These are phyloP conservation scores for Colletotrichum endophyticum DNA, from an alignment of 2,329 filamentous ascomycete species.

Conservation along the genomic window DNA sequence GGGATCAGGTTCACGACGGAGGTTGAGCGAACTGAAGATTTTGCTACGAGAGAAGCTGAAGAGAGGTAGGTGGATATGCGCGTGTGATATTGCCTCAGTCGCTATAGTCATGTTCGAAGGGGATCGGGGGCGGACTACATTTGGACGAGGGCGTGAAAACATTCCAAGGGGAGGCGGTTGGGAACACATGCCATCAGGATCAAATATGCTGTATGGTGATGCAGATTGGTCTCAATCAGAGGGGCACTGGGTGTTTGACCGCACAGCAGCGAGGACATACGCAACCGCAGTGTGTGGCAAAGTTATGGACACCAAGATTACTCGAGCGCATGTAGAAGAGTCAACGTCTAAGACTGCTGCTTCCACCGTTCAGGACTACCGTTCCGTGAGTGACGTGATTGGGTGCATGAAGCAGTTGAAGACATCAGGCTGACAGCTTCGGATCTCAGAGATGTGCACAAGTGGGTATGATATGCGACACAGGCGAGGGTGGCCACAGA, in stretches of 20 bases:
- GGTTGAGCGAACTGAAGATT: neutral
- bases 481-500: neutral
- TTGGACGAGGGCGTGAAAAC: neutral
- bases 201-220: neutral
- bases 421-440: neutral
- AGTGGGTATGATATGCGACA: neutral
- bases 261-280: neutral
- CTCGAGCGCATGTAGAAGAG: neutral
- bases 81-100: neutral
- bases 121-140: neutral
- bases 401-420: neutral
- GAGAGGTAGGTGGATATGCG: neutral
- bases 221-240: neutral
- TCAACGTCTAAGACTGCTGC: neutral
- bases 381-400: neutral
- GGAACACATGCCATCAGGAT: neutral
- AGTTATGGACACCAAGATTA: neutral
- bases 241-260: neutral
- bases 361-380: neutral
- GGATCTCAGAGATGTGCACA: neutral
- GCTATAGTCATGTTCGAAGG: neutral
- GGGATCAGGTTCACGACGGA: neutral
- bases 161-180: neutral
- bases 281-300: neutral
- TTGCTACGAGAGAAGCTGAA: neutral